A percentile compares a stretch with the other conserved stretches of the same genome.
These are phyloP conservation scores for Monilinia fructicola DNA, from an alignment of 2,329 filamentous ascomycete genomes.

Conservation along the genomic window DNA sequence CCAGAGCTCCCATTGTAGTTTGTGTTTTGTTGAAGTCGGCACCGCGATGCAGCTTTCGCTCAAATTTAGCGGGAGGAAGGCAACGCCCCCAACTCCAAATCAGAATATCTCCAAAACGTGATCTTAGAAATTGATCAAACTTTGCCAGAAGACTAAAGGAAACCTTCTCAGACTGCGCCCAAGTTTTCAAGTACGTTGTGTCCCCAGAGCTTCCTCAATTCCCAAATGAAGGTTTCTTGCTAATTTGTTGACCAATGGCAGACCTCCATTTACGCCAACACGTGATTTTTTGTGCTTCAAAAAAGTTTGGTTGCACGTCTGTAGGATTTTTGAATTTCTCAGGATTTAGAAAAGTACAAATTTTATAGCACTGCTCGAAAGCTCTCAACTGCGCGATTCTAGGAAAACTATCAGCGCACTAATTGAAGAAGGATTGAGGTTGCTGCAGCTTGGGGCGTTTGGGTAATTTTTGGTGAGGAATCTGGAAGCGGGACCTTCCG, in stretches of 20 bases:
- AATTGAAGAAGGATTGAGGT: not conserved
- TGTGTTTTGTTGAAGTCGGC: not conserved
- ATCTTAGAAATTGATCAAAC: conserved; percentile 6
- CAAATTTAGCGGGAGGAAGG: not conserved
- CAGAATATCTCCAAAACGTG: not conserved
- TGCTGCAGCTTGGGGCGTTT: conserved; percentile 12
- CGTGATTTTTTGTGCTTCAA: not conserved
- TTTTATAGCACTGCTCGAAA: not conserved
- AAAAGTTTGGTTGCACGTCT: conserved; percentile 10
- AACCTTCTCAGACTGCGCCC: fast-evolving
- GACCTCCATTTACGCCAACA: not conserved
- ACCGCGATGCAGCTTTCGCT: conserved; percentile 1
- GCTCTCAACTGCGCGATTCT: conserved; percentile 9
- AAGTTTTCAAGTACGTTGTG: not conserved
- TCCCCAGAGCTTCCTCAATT: not conserved
- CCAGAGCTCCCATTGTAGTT: not conserved
- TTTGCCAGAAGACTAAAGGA: not conserved
- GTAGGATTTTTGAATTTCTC: not conserved
- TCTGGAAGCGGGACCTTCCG: conserved; percentile 4
- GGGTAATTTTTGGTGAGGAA: conserved; percentile 8
- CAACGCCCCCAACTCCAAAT: conserved; percentile 3
- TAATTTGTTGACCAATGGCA: not conserved
- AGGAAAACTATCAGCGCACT: conserved; percentile 11
- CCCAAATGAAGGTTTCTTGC: not conserved
- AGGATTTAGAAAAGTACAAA: not conserved